Base-by-base conservation (phyloP, 2,329 filamentous ascomycete genomes). In the Tympanopsis confertula region DNA sequence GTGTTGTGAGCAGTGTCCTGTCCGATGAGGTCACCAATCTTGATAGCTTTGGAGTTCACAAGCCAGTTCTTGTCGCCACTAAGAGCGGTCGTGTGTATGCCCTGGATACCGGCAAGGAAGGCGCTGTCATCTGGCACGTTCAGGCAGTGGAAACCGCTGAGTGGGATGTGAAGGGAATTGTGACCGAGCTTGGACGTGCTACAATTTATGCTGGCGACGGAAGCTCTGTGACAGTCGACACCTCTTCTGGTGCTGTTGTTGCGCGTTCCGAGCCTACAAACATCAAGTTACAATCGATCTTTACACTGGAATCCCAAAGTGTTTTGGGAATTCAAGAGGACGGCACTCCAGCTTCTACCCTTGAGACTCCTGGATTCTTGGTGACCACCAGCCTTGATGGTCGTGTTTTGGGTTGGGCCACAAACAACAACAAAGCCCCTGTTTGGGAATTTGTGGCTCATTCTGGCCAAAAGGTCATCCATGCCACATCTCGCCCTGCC, bases 41-140 rank as follows among this genome's bases (percentile, higher is more conserved):
- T 39, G 71, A 78, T 45, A 69, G 64, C 24, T 84, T 84, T 51
- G 79, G 80, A 5, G 77, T 83, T 50, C 69, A 72, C 42, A 82
- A 82, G 50, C 56, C 77, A 29, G 66, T 81, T 3, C 61, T 82
- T 41, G 63, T 82, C 39, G 77, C 76, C 14, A 82, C 78, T 5
- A 61, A 69, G 35, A 68, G 64, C 38, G 78, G 78, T 15, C 68
- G 74, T 40, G 56, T 84, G 17, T 68, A 77, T 43, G 74, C 72
- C 7, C 55, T 86, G 35, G 72, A 83, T 53, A 68, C 73, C 35
- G 76, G 71, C n/a, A 70, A 67, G 32, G 63, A 72, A 15, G 77
- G 77, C 3, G 61, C 62, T 28, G 57, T 82, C 5, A 57, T 74
- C 14, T 85, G 81, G 80, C 72, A 67, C 37, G 53, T 66, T 17